phyloP scores from a whole-genome alignment of 208 protist species.

The Acanthamoeba lenticulata region DNA sequence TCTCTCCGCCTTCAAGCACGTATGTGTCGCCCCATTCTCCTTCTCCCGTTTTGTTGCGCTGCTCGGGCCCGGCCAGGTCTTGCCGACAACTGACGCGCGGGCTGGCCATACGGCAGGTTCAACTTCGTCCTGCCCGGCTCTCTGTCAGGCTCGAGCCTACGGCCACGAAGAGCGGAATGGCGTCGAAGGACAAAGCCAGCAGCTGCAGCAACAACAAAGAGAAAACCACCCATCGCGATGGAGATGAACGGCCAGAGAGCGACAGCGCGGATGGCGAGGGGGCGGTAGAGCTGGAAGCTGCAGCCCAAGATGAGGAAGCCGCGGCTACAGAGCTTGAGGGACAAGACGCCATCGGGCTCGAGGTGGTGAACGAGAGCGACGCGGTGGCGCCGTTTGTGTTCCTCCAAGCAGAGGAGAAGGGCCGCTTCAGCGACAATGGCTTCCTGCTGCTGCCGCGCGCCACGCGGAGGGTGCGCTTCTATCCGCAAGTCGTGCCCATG shows the following conservation, averaged over 20 bases:
- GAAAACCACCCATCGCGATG: too few species aligned
- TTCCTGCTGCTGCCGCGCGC: not conserved
- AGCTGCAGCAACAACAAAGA: too few species aligned
- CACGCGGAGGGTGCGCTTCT: not conserved
- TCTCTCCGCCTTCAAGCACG: not conserved
- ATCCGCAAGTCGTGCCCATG: not conserved
- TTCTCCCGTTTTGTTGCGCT: not conserved
- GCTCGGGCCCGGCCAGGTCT: not conserved
- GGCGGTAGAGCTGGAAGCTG: too few species aligned
- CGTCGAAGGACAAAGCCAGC: not conserved
- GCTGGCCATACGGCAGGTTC: not conserved
- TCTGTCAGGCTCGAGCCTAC: not conserved
- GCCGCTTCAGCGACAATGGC: constrained; percentile 7
- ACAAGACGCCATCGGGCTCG: not conserved
- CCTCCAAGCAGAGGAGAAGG: not conserved
- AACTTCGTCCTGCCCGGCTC: not conserved
- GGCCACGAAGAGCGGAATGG: not conserved
- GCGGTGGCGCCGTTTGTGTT: not conserved
- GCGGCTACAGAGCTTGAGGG: not conserved
- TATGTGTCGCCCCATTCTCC: not conserved
- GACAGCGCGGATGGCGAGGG: not conserved
- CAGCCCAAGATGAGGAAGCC: not conserved
- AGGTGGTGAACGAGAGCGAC: constrained; percentile 33
- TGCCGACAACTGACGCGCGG: too few species aligned
- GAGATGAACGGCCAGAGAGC: too few species aligned